A percentile compares a stretch with the other conserved stretches of the same genome.
Evolutionary conservation across 192 early-diverging fungal genomes (phyloP).

Genomic region (Linderina pennispora): DNA sequence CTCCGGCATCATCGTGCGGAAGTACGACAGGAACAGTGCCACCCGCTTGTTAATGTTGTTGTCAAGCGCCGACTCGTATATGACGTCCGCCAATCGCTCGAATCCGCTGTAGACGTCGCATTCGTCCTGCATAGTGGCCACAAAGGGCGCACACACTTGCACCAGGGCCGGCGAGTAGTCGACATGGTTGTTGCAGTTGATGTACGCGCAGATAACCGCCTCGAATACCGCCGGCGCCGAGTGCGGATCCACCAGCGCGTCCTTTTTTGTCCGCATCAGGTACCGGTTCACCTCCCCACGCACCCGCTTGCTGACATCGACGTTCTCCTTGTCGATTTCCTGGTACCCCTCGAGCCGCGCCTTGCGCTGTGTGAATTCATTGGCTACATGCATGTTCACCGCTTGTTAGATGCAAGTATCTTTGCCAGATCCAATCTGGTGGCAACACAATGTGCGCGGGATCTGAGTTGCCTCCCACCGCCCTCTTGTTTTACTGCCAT

Average conservation of each 20-base stretch:
- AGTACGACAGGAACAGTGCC: slow-evolving; percentile 78
- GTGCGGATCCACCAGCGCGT: slow-evolving; percentile 29
- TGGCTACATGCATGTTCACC: slow-evolving; percentile 17
- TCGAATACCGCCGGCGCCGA: slow-evolving; percentile 61
- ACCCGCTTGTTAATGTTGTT: slow-evolving; percentile 68
- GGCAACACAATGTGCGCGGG: neutral
- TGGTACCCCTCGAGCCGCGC: slow-evolving; percentile 60
- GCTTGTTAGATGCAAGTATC: neutral
- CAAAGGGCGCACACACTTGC: slow-evolving; percentile 76
- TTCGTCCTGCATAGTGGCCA: slow-evolving; percentile 65
- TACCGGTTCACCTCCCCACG: slow-evolving; percentile 73
- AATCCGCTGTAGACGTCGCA: slow-evolving; percentile 79
- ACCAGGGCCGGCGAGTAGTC: slow-evolving; percentile 76
- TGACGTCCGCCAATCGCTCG: slow-evolving; percentile 61
- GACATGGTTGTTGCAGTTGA: slow-evolving; percentile 68
- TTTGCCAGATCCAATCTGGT: neutral
- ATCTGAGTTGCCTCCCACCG: neutral
- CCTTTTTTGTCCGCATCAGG: slow-evolving; percentile 34
- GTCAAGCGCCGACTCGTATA: slow-evolving; percentile 63
- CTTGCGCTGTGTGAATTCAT: slow-evolving; percentile 58
- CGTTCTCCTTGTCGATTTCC: slow-evolving; percentile 63
- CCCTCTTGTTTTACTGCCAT: no score
- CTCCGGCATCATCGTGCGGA: slow-evolving; percentile 79
- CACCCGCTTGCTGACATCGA: slow-evolving; percentile 61
- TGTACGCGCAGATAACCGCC: slow-evolving; percentile 79